Evolutionary conservation across 192 early-diverging fungal species (phyloP), one percentile per base, ranked within the genome.

Genomic region (Podila epicladia): DNA sequence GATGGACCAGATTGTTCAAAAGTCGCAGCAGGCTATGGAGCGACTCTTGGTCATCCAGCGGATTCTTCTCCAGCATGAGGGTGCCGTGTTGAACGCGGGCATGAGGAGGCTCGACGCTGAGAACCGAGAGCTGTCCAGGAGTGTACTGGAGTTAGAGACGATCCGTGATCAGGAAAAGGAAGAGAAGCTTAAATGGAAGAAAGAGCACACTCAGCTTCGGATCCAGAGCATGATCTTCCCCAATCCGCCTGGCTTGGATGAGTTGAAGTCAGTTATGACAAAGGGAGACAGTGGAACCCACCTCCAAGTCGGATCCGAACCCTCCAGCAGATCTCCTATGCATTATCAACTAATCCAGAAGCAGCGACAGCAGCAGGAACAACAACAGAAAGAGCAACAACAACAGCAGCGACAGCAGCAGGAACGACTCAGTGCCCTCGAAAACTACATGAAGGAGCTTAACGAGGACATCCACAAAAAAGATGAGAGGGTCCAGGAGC

Each of bases 41-140:
- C 64, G 84, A 0, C 83, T 82, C 31, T 61, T 78, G 6, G 72
- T 71, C 11, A 70, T 84, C 20, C 80, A 88, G 20, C 68, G 75
- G 4, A 50, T 82, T 24, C 71, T 89, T 13, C 67, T 87, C 7
- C 71, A 87, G 55, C 88, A 89, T 35, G 85, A 82, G 22, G 84
- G 87, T 9, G 88, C 80, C 19, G 82, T 85, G 11, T 31, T 89
- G 24, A 80, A 82, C 37, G 70, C 76, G 1, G 85, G 87, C 0
- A 75, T 88, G 65, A 82, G 83, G 0, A 67, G 82, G 11, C 64
- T 85, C 2, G 83, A 88, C 60, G 80, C 65, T 20, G 71, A 85
- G 41, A 75, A 75, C 55, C 49, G 73, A 0, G 77, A 80, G 62
- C 71, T 80, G 1, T 60, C 71, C 7, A 80, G 77, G 26, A 53